These are phyloP conservation scores for Sedum album DNA, from an alignment of 164 flowering plant species.

Conservation along the genomic window DNA sequence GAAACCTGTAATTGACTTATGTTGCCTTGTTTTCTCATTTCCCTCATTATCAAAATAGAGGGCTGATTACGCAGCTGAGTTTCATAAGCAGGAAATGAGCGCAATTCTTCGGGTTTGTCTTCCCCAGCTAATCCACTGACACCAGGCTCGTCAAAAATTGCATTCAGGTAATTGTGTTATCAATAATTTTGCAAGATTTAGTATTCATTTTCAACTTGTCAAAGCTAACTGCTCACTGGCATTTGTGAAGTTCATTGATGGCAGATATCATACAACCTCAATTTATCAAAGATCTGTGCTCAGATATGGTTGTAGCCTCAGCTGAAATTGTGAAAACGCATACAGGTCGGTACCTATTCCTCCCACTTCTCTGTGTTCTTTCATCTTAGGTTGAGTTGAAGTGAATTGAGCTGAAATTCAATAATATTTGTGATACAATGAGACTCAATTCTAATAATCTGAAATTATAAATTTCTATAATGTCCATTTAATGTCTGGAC, in stretches of 20 bases:
- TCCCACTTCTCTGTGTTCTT: neutral
- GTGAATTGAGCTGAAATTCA: neutral
- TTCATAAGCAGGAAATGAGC: neutral
- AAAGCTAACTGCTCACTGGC: neutral
- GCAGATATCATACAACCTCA: conserved; percentile 62
- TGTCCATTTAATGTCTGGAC: neutral
- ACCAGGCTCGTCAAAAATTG: conserved; percentile 47
- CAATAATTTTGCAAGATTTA: neutral
- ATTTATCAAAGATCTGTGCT: conserved; percentile 68
- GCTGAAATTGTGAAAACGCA: conserved; percentile 43
- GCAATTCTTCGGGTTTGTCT: conserved; percentile 26
- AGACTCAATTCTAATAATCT: neutral
- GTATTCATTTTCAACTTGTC: neutral
- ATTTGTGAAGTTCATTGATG: conserved; percentile 58
- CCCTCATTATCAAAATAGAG: neutral
- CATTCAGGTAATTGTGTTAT: conserved; percentile 43
- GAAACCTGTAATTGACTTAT: neutral
- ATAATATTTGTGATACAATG: neutral
- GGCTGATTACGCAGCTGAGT: neutral
- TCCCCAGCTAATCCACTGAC: conserved; percentile 26
- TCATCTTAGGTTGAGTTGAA: neutral
- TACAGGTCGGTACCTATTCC: conserved; percentile 31
- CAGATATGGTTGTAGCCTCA: conserved; percentile 52
- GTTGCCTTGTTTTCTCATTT: neutral
- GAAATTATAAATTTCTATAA: neutral